Evolutionary conservation across 768 basidiomycete species (phyloP), one percentile per base, ranked within the genome.

Genomic region (Scleroderma citrinum): DNA sequence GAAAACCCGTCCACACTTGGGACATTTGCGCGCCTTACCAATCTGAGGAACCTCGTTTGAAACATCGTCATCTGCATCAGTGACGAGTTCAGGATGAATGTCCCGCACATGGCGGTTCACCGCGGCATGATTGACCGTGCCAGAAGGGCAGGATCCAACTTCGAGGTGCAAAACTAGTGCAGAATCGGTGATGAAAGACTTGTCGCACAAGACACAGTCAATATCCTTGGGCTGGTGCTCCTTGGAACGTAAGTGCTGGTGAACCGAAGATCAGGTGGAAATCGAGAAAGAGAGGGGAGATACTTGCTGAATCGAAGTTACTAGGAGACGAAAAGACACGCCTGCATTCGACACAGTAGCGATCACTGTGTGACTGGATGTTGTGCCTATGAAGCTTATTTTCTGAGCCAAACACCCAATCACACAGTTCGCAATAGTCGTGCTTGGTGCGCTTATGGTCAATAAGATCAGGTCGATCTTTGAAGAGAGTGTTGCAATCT

Each of bases 401-500:
- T 4, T 65, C 65, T 44, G 57, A 65, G 34, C 55, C 53, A 61
- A 78, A 77, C 32, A 76, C 26, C 54, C 55, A 63, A 35, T 58
- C 54, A 57, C 78, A 79, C 0, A 35, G 5, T 0, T 21, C 19
- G 58, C 79, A 80, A 44, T 63, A 71, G 37, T 49, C 40, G 56
- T 81, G 78, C 0, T 24, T 42, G 1, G 60, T 32, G 1, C 66
- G 49, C 48, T 68, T 67, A 54, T 82, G 81, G 0, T 65, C 56
- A 5, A 71, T 55, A 5, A 77, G 69, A 0, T 68, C 68, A 2
- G 59, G 34, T 0, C 56, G 44, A 46, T 69, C 52, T 21, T 62
- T 46, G 53, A 76, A 80, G 49, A 76, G 74, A 21, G 61, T 50
- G 34, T 74, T 53, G 59, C 79, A 81, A 19, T 52, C 51, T 48